Evolutionary conservation across 1,284 basidiomycete species (phyloP), one percentile per base, ranked within the genome.

Genomic region (Pterulicium gracile): DNA sequence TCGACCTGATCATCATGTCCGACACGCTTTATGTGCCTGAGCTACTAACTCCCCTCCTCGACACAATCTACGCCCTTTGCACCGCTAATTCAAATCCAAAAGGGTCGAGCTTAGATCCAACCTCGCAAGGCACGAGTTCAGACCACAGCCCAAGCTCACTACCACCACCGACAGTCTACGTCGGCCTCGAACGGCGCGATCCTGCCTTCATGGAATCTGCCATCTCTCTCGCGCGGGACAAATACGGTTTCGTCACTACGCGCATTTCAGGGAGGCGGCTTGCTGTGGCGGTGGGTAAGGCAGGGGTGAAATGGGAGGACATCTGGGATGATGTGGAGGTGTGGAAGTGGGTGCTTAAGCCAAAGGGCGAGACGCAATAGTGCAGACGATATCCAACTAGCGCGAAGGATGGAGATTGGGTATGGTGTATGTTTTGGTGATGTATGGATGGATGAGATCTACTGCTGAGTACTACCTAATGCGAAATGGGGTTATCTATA

Each of bases 1-100:
- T 86, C 65, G 85, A 93, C 63, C 69, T 92, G 50, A 81, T 95
- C 52, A 61, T 89, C 47, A 82, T 88, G 14, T 81, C 90, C 47
- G 92, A 96, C 62, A 94, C 92, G 0, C 66, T 94, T 46, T 95
- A 93, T 61, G 63, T 71, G 22, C 59, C 72, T 1, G 64, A 72
- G 4, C 79, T 94, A 44, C 62, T 84, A 22, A 58, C 70, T 14
- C 87, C 87, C 0, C 77, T 95, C 42, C 72, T 92, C 40, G 72
- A 74, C 39, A 78, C 85, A n/a, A 61, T 90, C 3, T 70, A 71
- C 39, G 61, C 66, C 24, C 66, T 87, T 32, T 71, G 72, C 56
- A 57, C 59, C 23, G 51, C n/a, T n/a, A n/a, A n/a, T n/a, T n/a
- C n/a, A n/a, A n/a, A n/a, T n/a, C n/a, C n/a, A n/a, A n/a, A n/a